A percentile compares a stretch with the other conserved stretches of the same genome.
Evolutionary conservation across 1,139 yeast species (phyloP).

Genomic region (Protomyces inouyei): DNA sequence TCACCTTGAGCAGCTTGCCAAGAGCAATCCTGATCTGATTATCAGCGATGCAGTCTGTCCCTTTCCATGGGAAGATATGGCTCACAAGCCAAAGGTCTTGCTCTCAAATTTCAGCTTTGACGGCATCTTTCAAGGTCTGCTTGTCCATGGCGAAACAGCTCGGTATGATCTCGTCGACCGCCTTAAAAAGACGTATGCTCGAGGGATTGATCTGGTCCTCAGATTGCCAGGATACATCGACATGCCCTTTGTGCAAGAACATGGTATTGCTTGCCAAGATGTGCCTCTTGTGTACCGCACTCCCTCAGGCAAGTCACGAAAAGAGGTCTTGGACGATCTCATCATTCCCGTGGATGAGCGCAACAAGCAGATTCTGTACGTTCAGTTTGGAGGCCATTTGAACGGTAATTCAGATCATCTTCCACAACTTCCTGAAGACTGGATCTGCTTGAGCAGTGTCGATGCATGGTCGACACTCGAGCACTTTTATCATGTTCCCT

Average conservation of each 20-base stretch:
- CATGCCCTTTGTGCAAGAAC: slow-evolving; percentile 9
- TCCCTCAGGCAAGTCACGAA: background rate
- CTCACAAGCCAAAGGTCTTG: background rate
- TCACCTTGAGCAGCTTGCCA: background rate
- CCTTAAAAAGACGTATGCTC: background rate
- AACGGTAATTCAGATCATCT: background rate
- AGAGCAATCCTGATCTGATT: background rate
- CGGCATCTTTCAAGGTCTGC: slow-evolving; percentile 1
- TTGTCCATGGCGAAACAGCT: background rate
- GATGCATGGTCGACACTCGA: background rate
- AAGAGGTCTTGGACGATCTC: background rate
- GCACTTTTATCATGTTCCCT: background rate
- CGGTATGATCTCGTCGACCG: background rate
- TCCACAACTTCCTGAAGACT: slow-evolving; percentile 4
- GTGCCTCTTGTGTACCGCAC: slow-evolving; percentile 16
- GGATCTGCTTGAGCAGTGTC: slow-evolving; percentile 1
- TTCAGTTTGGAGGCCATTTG: slow-evolving; percentile 15
- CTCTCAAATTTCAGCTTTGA: slow-evolving; percentile 16
- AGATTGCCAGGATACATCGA: slow-evolving; percentile 17
- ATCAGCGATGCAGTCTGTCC: slow-evolving; percentile 13
- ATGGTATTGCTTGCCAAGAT: background rate
- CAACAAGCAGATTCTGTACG: background rate
- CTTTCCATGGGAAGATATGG: background rate
- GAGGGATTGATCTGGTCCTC: background rate
- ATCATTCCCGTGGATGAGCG: background rate